phyloP scores from a whole-genome alignment of 352 stramenopile genomes.

The Blastocystis sp. region DNA sequence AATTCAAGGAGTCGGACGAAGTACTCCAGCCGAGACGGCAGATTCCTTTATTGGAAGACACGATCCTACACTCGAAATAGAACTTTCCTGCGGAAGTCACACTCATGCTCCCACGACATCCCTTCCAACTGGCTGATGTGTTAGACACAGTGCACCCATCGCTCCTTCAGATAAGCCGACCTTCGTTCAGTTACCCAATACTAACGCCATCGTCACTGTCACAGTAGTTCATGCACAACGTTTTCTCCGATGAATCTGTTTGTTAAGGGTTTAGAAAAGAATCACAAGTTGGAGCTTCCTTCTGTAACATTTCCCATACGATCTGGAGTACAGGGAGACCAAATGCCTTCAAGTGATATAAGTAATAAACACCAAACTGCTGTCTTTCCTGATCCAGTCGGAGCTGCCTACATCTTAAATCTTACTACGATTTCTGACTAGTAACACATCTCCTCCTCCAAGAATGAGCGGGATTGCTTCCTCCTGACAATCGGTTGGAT shows the following conservation, averaged over 20 bases:
- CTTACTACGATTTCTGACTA: not conserved
- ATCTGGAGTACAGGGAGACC: conserved; percentile 86
- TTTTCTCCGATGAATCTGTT: not conserved
- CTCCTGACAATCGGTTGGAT: conserved; percentile 79
- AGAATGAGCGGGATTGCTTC: conserved; percentile 83
- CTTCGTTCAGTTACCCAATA: not conserved
- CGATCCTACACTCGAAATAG: conserved; percentile 58
- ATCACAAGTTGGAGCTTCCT: not conserved
- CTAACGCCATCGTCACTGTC: conserved; percentile 55
- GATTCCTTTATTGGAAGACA: conserved; percentile 61
- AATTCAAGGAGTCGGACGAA: conserved; percentile 65
- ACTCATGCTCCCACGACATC: conserved; percentile 22
- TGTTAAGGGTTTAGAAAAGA: not conserved
- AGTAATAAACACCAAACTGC: conserved; percentile 61
- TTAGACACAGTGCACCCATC: conserved; percentile 36
- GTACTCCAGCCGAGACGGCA: conserved; percentile 68
- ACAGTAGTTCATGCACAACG: conserved; percentile 40
- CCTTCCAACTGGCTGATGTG: not conserved
- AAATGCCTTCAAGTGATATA: conserved; percentile 72
- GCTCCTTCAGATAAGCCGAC: not conserved
- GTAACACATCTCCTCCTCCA: conserved; percentile 79
- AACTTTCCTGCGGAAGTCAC: conserved; percentile 56
- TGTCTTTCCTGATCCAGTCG: conserved; percentile 86
- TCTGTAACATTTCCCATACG: conserved; percentile 62
- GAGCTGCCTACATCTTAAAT: conserved; percentile 68